Conservation (phyloP, 371 early-diverging fungal genomes). For the Encephalitozoon cuniculi region DNA sequence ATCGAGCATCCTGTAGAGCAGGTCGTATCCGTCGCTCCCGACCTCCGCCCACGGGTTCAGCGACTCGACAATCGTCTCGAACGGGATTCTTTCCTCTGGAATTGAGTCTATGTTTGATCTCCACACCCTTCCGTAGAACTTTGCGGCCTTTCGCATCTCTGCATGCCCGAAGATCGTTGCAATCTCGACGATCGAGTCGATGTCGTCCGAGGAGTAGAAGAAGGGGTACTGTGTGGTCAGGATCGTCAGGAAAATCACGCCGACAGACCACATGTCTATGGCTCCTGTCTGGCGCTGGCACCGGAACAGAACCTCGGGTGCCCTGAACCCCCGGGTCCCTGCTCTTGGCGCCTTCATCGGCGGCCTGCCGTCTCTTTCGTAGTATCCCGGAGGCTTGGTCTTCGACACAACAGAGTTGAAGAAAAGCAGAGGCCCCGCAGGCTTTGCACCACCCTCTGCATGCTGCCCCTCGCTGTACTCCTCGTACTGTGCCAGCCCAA, state of each 20-base stretch:
- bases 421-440: constrained; percentile 61
- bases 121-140: constrained; percentile 58
- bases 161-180: constrained; percentile 72
- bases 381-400: constrained; percentile 59
- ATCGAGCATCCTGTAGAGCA: constrained; percentile 59
- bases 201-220: constrained; percentile 75
- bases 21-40: constrained; percentile 51
- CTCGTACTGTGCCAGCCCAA: constrained; percentile 82
- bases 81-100: constrained; percentile 55
- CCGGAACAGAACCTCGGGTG: constrained; percentile 86
- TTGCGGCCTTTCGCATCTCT: constrained; percentile 66
- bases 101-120: constrained; percentile 60
- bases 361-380: constrained; percentile 63
- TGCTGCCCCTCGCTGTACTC: constrained; percentile 8
- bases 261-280: constrained; percentile 86
- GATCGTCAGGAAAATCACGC: constrained; percentile 75
- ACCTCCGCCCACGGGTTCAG: constrained; percentile 31
- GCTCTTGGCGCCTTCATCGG: constrained; percentile 74
- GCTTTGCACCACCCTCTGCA: constrained; percentile 5
- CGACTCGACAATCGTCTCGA: constrained; percentile 51
- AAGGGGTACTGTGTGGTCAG: constrained; percentile 79
- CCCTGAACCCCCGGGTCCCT: constrained; percentile 90
- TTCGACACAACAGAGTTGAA: constrained; percentile 16
- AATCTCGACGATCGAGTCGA: constrained; percentile 78
- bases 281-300: constrained; percentile 71